Evolutionary conservation across 2,329 filamentous ascomycete species (phyloP), one percentile per base, ranked within the genome.

Genomic region (Colletotrichum musicola): DNA sequence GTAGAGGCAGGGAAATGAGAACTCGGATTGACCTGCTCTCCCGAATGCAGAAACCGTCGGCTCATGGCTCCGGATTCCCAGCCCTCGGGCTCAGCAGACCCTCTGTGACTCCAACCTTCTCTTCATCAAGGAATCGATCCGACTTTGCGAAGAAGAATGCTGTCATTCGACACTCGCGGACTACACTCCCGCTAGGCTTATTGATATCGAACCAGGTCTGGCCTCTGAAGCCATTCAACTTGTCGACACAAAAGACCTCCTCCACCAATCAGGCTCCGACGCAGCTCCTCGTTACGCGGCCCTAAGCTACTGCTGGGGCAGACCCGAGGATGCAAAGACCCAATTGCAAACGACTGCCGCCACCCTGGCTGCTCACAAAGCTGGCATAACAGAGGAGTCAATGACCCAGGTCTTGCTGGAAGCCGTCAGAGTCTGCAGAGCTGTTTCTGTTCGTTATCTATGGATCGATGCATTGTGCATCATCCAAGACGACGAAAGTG

Each of bases 401-500:
- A 49, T 49, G 46, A 49, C 46, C 4, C 46, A 9, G 12, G n/a
- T 22, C 9, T 3, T 49, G 18, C 18, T 16, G 4, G 46, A 49
- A 16, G 46, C 46, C 14, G n/a, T 49, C 20, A 5, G 13, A 49
- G 46, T 49, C 20, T 49, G 46, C 46, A 49, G n/a, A 13, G 22
- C 46, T 2, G 14, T 49, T 10, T 49, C 46, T 12, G 22, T 49
- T 4, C 46, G 46, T 12, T 54, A 54, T 7, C 20, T 54, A 9
- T 54, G 51, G 51, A 13, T n/a, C 4, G 51, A 54, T 10, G 51
- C 51, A 13, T 30, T 54, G 3, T 54, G 51, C 20, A 54, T 54
- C 30, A n/a, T 54, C 12, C 51, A 54, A 38, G 51, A 54, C 12
- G 25, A 30, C 12, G 51, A 2, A 2, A 12, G 25, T 5, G 51